Evolutionary conservation across 805 yeast genomes (phyloP).

Genomic region (Komagataella pastoris): DNA sequence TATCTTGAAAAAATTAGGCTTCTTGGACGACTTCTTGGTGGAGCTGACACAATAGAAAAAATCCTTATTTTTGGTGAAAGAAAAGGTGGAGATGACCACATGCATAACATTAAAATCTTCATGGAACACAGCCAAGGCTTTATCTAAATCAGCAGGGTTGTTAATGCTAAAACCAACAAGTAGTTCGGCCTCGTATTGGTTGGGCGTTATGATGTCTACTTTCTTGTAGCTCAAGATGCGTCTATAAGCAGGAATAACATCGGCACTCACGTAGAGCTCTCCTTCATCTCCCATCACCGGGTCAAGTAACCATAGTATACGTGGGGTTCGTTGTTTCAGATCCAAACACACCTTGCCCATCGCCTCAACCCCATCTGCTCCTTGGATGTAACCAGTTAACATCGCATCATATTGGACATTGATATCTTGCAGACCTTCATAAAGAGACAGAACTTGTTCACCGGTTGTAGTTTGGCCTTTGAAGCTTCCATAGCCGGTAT

Average conservation of each 20-base stretch:
- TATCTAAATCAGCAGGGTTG: conserved; percentile 21
- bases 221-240: conserved; percentile 25
- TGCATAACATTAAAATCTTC: conserved; percentile 31
- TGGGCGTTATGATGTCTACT: conserved; percentile 77
- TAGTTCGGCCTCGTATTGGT: conserved; percentile 78
- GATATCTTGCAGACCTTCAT: conserved; percentile 21
- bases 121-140: conserved; percentile 39
- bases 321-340: conserved; percentile 20
- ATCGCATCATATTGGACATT: conserved; percentile 35
- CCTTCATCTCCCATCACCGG: conserved; percentile 82
- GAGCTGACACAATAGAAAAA: background rate
- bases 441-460: conserved; percentile 23
- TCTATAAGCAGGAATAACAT: conserved; percentile 47
- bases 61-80: conserved; percentile 7
- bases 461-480: conserved; percentile 31
- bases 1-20: conserved; percentile 27
- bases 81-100: conserved; percentile 56
- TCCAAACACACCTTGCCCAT: conserved; percentile 23
- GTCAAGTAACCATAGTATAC: conserved; percentile 45
- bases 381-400: conserved; percentile 59
- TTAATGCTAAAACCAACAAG: conserved; percentile 33
- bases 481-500: conserved; percentile 55
- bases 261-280: conserved; percentile 44
- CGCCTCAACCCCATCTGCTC: conserved; percentile 30
- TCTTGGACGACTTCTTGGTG: background rate